Conservation (phyloP, 2,329 filamentous ascomycete genomes). For the Lithohypha guttulata region DNA sequence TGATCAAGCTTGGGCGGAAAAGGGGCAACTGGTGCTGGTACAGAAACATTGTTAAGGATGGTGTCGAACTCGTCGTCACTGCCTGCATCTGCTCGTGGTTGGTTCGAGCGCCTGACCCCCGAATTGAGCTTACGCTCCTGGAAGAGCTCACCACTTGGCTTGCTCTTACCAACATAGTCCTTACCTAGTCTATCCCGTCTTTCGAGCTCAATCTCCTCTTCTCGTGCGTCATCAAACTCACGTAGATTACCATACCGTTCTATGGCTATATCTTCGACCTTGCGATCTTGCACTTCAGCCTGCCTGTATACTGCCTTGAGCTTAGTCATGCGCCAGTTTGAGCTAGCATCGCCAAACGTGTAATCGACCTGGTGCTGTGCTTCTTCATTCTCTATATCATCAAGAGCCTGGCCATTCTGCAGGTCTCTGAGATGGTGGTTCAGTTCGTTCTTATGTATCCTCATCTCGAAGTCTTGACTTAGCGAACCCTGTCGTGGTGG, state of each 20-base stretch:
- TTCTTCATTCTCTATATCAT: slow-evolving; percentile 37
- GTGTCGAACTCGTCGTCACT: slow-evolving; percentile 28
- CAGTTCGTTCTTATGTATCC: slow-evolving; percentile 69
- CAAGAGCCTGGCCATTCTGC: slow-evolving; percentile 42
- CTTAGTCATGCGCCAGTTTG: slow-evolving; percentile 94
- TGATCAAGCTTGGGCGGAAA: slow-evolving; percentile 30
- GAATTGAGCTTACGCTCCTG: slow-evolving; percentile 59
- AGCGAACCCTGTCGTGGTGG: slow-evolving; percentile 31
- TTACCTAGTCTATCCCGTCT: slow-evolving; percentile 71
- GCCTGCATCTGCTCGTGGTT: slow-evolving; percentile 15
- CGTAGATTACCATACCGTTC: slow-evolving; percentile 72
- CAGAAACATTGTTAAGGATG: slow-evolving; percentile 24
- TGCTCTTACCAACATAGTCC: slow-evolving; percentile 74
- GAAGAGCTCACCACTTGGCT: slow-evolving; percentile 77
- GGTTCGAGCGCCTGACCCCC: slow-evolving; percentile 37
- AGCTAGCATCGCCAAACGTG: slow-evolving; percentile 78
- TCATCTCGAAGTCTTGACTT: slow-evolving; percentile 53
- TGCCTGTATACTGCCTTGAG: slow-evolving; percentile 73
- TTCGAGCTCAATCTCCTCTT: slow-evolving; percentile 86
- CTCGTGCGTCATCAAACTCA: slow-evolving; percentile 82
- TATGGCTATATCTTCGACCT: slow-evolving; percentile 70
- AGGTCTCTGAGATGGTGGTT: slow-evolving; percentile 59
- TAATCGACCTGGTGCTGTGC: slow-evolving; percentile 60
- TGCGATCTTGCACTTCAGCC: slow-evolving; percentile 60
- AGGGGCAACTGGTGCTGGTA: slow-evolving; percentile 22